A percentile compares a stretch with the other conserved stretches of the same genome.
phyloP scores from a whole-genome alignment of 768 basidiomycete species.

The Mycena maculata region DNA sequence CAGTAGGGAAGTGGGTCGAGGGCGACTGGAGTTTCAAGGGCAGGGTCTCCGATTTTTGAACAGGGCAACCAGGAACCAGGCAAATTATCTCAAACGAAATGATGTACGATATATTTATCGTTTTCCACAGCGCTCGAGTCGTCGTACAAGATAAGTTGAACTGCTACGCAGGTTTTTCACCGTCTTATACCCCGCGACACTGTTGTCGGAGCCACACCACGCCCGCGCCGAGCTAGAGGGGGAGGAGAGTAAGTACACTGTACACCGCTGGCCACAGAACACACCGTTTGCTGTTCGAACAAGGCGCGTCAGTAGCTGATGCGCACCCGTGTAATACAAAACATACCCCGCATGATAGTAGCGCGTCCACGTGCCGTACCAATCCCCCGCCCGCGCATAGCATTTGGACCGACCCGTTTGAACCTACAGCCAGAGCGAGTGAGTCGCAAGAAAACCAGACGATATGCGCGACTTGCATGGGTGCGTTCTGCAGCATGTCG shows the following conservation, averaged over 20 bases:
- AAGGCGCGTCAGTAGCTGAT: conserved; percentile 35
- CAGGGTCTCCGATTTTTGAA: conserved; percentile 90
- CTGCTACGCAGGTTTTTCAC: conserved; percentile 50
- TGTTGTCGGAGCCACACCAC: conserved; percentile 77
- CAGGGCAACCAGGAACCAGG: conserved; percentile 24
- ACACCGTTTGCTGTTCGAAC: conserved; percentile 78
- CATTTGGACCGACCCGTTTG: conserved; percentile 97
- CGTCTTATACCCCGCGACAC: conserved; percentile 81
- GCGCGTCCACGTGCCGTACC: conserved; percentile 99
- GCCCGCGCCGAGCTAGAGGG: conserved; percentile 82
- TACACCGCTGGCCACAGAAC: conserved; percentile 29
- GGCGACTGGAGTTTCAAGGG: conserved; percentile 94
- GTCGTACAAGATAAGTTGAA: conserved; percentile 27
- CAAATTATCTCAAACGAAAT: conserved; percentile 5
- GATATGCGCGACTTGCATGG: conserved; percentile 76
- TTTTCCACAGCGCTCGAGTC: neutral
- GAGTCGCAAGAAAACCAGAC: conserved; percentile 12
- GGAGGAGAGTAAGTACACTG: conserved; percentile 33
- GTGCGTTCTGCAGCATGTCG: conserved; percentile 99
- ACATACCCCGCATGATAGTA: conserved; percentile 96
- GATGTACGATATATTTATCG: conserved; percentile 15
- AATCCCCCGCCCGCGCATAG: conserved; percentile 98
- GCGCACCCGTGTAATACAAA: conserved; percentile 14
- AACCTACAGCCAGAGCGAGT: conserved; percentile 72
- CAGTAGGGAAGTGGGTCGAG: conserved; percentile 69